Evolutionary conservation across 345 rosid species (phyloP).

Genomic region (Moricandia arvensis): DNA sequence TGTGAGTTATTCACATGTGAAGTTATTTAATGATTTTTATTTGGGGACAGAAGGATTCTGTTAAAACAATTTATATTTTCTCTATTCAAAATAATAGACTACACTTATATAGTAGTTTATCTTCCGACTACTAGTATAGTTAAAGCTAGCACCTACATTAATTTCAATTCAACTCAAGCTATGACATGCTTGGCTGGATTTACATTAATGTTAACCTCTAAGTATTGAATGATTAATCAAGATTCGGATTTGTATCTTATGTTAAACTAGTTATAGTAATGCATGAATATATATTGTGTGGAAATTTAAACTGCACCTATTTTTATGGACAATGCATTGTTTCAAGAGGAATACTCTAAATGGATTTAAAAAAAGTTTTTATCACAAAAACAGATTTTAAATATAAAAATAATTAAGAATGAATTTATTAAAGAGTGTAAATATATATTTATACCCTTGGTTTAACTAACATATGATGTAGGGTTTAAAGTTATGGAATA

Average conservation of each 20-base stretch:
- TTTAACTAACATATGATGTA: too few relatives aligned
- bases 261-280: background rate
- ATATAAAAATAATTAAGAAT: too few relatives aligned
- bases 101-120: constrained; percentile 18
- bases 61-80: background rate
- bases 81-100: constrained; percentile 7
- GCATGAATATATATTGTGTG: background rate
- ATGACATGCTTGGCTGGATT: constrained; percentile 35
- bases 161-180: too few relatives aligned
- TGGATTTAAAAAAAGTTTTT: too few relatives aligned
- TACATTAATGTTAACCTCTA: constrained; percentile 19
- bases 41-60: background rate
- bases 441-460: too few relatives aligned
- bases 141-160: too few relatives aligned
- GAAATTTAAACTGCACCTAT: background rate
- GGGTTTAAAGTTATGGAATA: too few relatives aligned
- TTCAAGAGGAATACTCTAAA: too few relatives aligned
- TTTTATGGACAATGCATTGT: too few relatives aligned
- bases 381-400: too few relatives aligned
- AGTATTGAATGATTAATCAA: background rate
- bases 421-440: too few relatives aligned
- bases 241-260: background rate
- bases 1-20: constrained; percentile 43
- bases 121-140: constrained; percentile 31
- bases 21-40: constrained; percentile 39